A percentile compares a stretch with the other conserved stretches of the same genome.
phyloP scores from a whole-genome alignment of 306 rosid species.

The Cicer judaicum region DNA sequence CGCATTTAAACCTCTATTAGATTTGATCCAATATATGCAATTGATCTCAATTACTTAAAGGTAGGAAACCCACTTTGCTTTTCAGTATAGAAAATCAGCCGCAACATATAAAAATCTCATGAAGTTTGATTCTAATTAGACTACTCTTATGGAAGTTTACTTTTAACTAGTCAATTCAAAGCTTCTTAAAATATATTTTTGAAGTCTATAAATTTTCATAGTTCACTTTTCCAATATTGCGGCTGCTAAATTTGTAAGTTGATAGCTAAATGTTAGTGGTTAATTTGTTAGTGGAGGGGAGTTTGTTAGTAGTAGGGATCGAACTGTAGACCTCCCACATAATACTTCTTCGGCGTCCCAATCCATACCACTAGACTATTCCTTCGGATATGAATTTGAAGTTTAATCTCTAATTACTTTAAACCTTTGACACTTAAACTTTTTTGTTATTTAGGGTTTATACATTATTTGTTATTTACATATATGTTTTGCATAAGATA shows the following conservation, averaged over 20 bases:
- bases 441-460: not conserved
- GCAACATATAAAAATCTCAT: not conserved
- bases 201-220: not conserved
- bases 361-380: no score
- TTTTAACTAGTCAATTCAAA: not conserved
- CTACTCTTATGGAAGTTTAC: not conserved
- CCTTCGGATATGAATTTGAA: no score
- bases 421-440: not conserved
- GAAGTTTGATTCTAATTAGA: not conserved
- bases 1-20: not conserved
- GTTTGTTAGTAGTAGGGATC: not conserved
- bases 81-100: not conserved
- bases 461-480: not conserved
- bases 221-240: not conserved
- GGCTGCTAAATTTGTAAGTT: not conserved
- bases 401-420: not conserved
- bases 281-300: not conserved
- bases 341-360: not conserved
- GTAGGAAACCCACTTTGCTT: not conserved
- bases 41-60: not conserved
- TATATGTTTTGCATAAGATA: not conserved
- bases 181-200: slow-evolving; percentile 9
- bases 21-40: not conserved
- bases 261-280: not conserved
- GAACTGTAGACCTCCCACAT: not conserved